These are phyloP conservation scores for Helianthus annuus DNA, from an alignment of 129 eudicot species.

Conservation along the genomic window DNA sequence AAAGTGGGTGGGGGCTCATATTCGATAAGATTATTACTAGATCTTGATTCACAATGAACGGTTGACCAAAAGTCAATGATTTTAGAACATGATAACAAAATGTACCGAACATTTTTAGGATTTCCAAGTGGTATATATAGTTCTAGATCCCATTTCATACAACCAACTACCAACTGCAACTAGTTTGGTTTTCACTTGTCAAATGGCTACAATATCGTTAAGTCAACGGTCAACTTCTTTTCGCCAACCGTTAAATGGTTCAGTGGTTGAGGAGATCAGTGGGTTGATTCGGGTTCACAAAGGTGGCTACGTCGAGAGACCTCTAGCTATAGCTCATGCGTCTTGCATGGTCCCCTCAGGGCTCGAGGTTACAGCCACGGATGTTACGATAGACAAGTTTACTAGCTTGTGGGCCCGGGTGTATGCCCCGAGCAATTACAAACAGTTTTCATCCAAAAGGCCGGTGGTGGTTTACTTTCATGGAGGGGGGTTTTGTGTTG, in stretches of 20 bases:
- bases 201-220: conserved; percentile 29
- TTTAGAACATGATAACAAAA: conserved; percentile 11
- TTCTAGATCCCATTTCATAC: conserved; percentile 22
- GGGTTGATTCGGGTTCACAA: conserved; percentile 55
- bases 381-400: conserved; percentile 39
- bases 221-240: conserved; percentile 30
- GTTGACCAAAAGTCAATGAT: conserved; percentile 29
- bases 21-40: conserved; percentile 38
- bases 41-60: conserved; percentile 30
- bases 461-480: conserved; percentile 61
- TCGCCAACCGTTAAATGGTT: conserved; percentile 11
- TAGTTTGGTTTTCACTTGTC: conserved; percentile 5
- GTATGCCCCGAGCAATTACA: conserved; percentile 38
- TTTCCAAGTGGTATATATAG: conserved; percentile 20
- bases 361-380: conserved; percentile 40
- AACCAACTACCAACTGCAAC: conserved; percentile 26
- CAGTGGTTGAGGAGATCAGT: conserved; percentile 48
- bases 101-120: neutral
- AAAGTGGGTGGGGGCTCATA: conserved; percentile 30
- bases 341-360: conserved; percentile 39
- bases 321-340: conserved; percentile 45
- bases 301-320: conserved; percentile 57
- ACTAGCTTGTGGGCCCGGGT: conserved; percentile 53
- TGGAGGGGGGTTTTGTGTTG: conserved; percentile 72
- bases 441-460: conserved; percentile 23